Percentiles rank a stretch among this genome's conserved stretches.
Conservation (phyloP, 352 stramenopile genomes). For the Salisapilia sapeloensis region DNA sequence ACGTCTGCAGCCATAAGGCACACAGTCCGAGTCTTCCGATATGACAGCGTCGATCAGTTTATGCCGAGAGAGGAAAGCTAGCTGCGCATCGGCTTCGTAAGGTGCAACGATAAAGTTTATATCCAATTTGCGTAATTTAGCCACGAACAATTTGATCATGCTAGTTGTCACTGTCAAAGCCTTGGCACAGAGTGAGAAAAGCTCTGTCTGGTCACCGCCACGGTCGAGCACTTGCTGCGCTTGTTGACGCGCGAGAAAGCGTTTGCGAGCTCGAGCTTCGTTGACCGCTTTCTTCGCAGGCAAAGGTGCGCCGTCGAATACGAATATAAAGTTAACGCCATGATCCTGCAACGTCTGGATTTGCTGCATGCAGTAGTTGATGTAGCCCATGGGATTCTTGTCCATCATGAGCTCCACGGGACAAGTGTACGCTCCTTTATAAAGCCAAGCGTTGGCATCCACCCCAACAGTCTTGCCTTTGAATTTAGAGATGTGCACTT, state of each 20-base stretch:
- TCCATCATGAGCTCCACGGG: conserved; percentile 59
- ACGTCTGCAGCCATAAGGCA: conserved; percentile 87
- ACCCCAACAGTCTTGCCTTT: conserved; percentile 51
- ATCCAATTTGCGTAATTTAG: conserved; percentile 30
- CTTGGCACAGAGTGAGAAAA: no score
- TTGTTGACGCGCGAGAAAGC: no score
- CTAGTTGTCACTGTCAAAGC: conserved; percentile 48
- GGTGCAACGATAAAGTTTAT: conserved; percentile 91
- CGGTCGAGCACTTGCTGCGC: no score
- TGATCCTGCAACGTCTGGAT: conserved; percentile 78
- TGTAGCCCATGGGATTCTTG: conserved; percentile 41
- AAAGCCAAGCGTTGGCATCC: conserved; percentile 69
- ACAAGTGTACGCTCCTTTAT: conserved; percentile 84
- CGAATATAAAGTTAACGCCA: conserved; percentile 75
- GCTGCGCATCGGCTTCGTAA: conserved; percentile 95
- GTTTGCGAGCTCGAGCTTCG: no score
- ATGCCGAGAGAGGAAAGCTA: conserved; percentile 83
- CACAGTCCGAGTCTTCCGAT: conserved; percentile 92
- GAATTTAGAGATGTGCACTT: conserved; percentile 67
- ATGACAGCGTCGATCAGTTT: conserved; percentile 89
- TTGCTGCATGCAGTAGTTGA: conserved; percentile 78
- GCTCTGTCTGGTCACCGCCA: no score
- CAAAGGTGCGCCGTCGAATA: conserved; percentile 88
- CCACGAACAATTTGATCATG: conserved; percentile 58
- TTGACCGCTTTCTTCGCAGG: conserved; percentile 75